Evolutionary conservation across 805 yeast genomes (phyloP).

Genomic region (Starmerella gropengiesseri): DNA sequence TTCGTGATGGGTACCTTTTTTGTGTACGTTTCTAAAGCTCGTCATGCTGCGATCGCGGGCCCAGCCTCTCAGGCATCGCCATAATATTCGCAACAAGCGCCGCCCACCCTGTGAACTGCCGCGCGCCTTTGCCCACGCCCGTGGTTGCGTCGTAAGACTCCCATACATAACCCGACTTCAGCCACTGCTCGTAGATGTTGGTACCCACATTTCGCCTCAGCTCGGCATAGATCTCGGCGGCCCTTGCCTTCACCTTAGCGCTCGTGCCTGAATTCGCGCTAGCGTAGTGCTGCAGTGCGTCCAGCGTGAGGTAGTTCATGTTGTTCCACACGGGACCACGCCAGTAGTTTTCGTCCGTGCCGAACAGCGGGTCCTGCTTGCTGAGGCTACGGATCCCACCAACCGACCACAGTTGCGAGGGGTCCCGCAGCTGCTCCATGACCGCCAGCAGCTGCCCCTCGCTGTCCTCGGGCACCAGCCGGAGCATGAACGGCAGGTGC

Average conservation of each 20-base stretch:
- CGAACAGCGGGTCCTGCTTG: constrained; percentile 50
- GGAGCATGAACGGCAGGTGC: constrained; percentile 70
- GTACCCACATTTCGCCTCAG: constrained; percentile 57
- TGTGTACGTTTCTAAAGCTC: constrained; percentile 11
- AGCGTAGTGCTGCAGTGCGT: constrained; percentile 51
- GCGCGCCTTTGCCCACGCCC: constrained; percentile 71
- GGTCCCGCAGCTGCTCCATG: constrained; percentile 51
- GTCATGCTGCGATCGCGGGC: constrained; percentile 6
- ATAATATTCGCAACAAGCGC: constrained; percentile 68
- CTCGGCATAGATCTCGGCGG: constrained; percentile 42
- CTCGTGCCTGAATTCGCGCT: constrained; percentile 27
- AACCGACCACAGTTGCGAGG: constrained; percentile 62
- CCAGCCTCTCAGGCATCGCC: constrained; percentile 56
- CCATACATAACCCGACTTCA: constrained; percentile 70
- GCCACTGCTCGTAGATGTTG: constrained; percentile 62
- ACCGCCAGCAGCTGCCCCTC: constrained; percentile 41
- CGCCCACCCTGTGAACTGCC: constrained; percentile 93
- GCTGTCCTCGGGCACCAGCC: constrained; percentile 41
- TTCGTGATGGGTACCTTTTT: too few relatives aligned
- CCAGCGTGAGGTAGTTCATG: constrained; percentile 73
- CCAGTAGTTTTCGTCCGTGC: constrained; percentile 87
- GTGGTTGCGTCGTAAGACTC: constrained; percentile 75
- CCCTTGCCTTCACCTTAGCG: constrained; percentile 29
- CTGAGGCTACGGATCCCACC: constrained; percentile 79
- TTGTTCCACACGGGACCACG: constrained; percentile 89